Conservation (phyloP, 345 rosid species). For the Acer saccharum region DNA sequence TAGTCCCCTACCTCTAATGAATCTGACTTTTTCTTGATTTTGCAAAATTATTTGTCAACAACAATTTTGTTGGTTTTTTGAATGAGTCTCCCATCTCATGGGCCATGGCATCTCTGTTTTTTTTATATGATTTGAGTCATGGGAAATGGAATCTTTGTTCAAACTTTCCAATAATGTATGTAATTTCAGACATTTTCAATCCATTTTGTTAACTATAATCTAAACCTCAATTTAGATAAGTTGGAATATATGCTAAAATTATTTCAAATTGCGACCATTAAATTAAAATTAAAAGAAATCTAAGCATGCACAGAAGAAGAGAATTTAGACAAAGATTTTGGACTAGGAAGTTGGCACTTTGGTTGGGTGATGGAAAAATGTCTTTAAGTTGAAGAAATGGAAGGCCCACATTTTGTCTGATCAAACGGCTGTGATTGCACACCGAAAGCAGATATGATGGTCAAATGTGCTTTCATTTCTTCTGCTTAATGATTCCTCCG, state of each 20-base stretch:
- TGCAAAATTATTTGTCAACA: background rate
- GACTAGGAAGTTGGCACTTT: background rate
- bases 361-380: background rate
- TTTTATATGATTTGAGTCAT: background rate
- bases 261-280: too few species aligned
- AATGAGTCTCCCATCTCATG: background rate
- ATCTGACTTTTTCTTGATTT: constrained; percentile 8
- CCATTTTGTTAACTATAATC: background rate
- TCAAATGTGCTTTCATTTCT: constrained; percentile 37
- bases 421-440: constrained; percentile 23
- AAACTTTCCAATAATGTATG: background rate
- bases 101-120: background rate
- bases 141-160: background rate
- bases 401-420: background rate
- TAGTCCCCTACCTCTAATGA: background rate
- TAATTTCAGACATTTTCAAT: background rate
- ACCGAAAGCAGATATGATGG: constrained; percentile 42
- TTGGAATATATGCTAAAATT: too few species aligned
- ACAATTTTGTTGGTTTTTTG: background rate
- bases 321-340: background rate
- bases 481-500: constrained; percentile 27
- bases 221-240: too few species aligned
- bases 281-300: background rate
- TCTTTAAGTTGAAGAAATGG: background rate
- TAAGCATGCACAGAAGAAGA: background rate